Evolutionary conservation across 1,284 basidiomycete species (phyloP).

Genomic region (Amylostereum chailletii): DNA sequence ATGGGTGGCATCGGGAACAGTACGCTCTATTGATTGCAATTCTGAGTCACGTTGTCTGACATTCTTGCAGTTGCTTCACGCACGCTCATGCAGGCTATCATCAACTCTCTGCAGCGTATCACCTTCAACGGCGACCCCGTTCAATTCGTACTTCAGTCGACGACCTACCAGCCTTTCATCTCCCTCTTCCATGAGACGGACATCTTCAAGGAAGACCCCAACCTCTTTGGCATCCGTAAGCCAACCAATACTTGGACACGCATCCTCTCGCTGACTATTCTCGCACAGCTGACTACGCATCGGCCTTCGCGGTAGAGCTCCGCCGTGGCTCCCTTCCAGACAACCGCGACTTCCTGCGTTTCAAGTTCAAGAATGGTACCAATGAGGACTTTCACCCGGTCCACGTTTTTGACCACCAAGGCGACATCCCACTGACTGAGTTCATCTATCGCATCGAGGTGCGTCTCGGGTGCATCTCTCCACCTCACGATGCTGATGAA

Average conservation of each 20-base stretch:
- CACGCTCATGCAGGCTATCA: constrained; percentile 64
- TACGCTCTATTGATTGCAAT: constrained; percentile 16
- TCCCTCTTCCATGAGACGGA: constrained; percentile 78
- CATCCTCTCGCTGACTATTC: background rate
- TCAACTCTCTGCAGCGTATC: constrained; percentile 64
- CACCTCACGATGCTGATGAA: constrained; percentile 1
- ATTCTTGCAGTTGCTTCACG: constrained; percentile 61
- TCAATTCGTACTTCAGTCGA: constrained; percentile 62
- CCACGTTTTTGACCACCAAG: constrained; percentile 60
- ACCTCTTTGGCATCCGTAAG: constrained; percentile 57
- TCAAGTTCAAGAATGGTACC: constrained; percentile 84
- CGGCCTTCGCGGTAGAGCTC: constrained; percentile 73
- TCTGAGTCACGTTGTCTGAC: background rate
- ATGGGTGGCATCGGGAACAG: constrained; percentile 69
- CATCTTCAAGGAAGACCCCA: constrained; percentile 44
- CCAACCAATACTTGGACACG: constrained; percentile 8
- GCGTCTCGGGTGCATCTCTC: constrained; percentile 10
- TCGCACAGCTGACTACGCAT: constrained; percentile 63
- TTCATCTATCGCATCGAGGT: constrained; percentile 75
- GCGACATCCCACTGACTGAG: constrained; percentile 66
- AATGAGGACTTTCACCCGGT: constrained; percentile 45
- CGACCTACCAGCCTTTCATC: constrained; percentile 85
- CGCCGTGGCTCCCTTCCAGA: constrained; percentile 66
- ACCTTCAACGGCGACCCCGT: constrained; percentile 72
- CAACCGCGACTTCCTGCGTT: constrained; percentile 66